These are phyloP conservation scores for Didymella sp. DNA, from an alignment of 2,329 filamentous ascomycete species.

Conservation along the genomic window DNA sequence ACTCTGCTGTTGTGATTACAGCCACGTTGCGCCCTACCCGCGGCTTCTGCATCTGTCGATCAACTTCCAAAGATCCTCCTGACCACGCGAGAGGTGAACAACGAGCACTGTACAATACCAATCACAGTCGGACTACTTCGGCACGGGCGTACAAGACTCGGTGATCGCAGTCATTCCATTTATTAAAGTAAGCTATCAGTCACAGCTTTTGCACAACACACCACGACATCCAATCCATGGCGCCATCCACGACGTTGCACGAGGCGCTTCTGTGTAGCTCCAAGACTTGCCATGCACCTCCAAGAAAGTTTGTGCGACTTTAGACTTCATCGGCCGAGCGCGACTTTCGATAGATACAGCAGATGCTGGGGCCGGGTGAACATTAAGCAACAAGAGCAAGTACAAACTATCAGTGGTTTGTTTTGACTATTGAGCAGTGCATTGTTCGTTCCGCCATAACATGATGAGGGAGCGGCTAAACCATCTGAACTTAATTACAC, in stretches of 20 bases:
- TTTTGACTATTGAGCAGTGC: background rate
- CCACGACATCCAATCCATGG: background rate
- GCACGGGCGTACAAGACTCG: background rate
- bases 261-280: conserved; percentile 17
- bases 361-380: background rate
- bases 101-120: no score
- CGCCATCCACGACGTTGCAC: conserved; percentile 18
- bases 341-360: background rate
- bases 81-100: background rate
- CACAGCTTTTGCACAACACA: background rate
- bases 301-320: conserved; percentile 6
- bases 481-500: background rate
- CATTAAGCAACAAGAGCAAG: background rate
- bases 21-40: conserved; percentile 27
- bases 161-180: background rate
- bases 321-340: background rate
- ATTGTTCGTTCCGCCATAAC: background rate
- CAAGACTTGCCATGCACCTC: background rate
- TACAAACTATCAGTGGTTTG: background rate
- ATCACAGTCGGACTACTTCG: no score
- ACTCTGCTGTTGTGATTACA: conserved; percentile 14
- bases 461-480: background rate
- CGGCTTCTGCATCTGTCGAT: background rate
- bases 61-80: background rate
- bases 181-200: background rate